Percentiles rank a stretch among this genome's conserved stretches.
phyloP scores from a whole-genome alignment of 2,329 filamentous ascomycete genomes.

The Alternaria sp. region DNA sequence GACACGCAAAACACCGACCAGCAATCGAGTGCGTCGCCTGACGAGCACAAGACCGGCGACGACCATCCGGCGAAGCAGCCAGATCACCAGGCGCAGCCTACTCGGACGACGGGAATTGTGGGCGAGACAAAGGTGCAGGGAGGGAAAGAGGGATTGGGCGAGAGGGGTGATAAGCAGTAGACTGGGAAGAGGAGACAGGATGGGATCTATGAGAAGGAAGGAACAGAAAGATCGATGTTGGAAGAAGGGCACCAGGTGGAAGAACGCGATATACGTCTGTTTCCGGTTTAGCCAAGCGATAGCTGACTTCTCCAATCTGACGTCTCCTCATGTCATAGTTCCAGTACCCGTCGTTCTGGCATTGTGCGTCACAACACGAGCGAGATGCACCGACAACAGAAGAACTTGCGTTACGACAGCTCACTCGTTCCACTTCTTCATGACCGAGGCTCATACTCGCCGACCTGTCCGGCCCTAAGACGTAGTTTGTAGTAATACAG shows the following conservation, averaged over 20 bases:
- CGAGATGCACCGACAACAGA: not conserved
- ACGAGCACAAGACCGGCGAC: conserved; percentile 36
- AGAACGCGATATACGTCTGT: not conserved
- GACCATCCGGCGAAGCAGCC: conserved; percentile 50
- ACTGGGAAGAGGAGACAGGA: not conserved
- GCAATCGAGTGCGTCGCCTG: conserved; percentile 40
- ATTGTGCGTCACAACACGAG: not conserved
- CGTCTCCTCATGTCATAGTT: not conserved
- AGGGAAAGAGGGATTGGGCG: conserved; percentile 39
- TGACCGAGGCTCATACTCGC: not conserved
- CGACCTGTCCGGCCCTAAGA: not conserved
- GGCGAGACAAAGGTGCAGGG: conserved; percentile 36
- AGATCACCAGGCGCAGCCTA: conserved; percentile 41
- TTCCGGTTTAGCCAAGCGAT: not conserved
- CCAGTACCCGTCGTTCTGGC: not conserved
- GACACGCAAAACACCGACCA: conserved; percentile 35
- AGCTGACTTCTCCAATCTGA: not conserved
- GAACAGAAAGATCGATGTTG: not conserved
- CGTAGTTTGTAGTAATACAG: not conserved
- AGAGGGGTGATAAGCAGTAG: conserved; percentile 22
- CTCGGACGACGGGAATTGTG: conserved; percentile 43
- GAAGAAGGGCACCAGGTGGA: not conserved
- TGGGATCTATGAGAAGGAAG: not conserved
- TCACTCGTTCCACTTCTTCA: not conserved
- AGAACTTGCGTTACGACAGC: not conserved